phyloP scores from a whole-genome alignment of 441 rosid genomes.

The Lepidium campestre region DNA sequence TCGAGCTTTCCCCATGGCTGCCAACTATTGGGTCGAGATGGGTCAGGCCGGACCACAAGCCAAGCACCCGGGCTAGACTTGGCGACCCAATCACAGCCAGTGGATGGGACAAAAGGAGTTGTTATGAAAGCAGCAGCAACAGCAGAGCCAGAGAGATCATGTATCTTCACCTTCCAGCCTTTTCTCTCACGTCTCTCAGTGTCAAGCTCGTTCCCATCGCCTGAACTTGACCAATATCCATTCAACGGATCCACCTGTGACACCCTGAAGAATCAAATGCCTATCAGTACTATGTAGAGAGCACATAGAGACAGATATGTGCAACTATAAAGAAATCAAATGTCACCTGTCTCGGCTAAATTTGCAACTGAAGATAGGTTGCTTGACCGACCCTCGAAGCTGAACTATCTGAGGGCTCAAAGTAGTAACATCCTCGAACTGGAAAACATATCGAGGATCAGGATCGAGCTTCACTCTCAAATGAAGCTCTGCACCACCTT shows the following conservation, averaged over 20 bases:
- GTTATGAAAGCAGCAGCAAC: slow-evolving; percentile 98
- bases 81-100: slow-evolving; percentile 96
- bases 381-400: slow-evolving; percentile 84
- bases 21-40: slow-evolving; percentile 82
- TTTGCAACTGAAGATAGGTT: slow-evolving; percentile 90
- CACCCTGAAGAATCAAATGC: slow-evolving; percentile 43
- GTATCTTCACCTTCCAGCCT: slow-evolving; percentile 98
- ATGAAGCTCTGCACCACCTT: slow-evolving; percentile 70
- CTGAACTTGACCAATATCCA: slow-evolving; percentile 53
- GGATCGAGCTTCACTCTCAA: slow-evolving; percentile 86
- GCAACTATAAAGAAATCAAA: not conserved
- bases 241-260: slow-evolving; percentile 63
- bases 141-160: slow-evolving; percentile 92
- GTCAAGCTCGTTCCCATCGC: slow-evolving; percentile 49
- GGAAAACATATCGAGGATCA: slow-evolving; percentile 89
- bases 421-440: slow-evolving; percentile 80
- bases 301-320: not conserved
- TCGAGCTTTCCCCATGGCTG: slow-evolving; percentile 98
- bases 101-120: slow-evolving; percentile 93
- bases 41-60: slow-evolving; percentile 86
- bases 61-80: slow-evolving; percentile 94
- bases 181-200: slow-evolving; percentile 80
- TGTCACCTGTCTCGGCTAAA: slow-evolving; percentile 85
- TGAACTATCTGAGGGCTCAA: slow-evolving; percentile 92
- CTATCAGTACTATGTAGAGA: not conserved